Conservation (phyloP, 345 rosid species). For the Syzygium aromaticum region DNA sequence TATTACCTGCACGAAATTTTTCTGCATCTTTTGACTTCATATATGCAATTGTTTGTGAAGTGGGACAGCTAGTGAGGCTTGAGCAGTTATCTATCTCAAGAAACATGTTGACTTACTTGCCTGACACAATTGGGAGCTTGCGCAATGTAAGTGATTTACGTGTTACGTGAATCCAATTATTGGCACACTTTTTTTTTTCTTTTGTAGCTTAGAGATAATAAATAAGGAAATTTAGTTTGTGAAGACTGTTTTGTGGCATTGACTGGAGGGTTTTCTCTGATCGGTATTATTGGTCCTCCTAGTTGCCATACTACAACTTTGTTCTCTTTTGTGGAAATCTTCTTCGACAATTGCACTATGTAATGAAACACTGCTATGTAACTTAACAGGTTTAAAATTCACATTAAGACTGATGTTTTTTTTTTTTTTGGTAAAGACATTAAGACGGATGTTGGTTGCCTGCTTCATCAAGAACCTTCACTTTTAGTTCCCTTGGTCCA, state of each 20-base stretch:
- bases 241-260: neutral
- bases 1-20: neutral
- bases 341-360: neutral
- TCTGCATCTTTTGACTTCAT: neutral
- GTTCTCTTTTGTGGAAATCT: neutral
- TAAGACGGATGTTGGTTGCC: neutral
- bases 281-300: neutral
- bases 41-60: conserved; percentile 19
- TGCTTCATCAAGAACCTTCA: neutral
- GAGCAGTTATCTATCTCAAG: conserved; percentile 71
- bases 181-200: neutral
- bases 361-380: neutral
- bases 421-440: too few species aligned
- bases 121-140: conserved; percentile 90
- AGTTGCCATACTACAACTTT: neutral
- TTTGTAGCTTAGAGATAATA: neutral
- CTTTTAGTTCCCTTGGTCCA: neutral
- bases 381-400: neutral
- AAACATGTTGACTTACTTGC: conserved; percentile 63
- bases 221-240: neutral
- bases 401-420: neutral
- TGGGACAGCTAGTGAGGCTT: conserved; percentile 94
- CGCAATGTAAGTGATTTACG: conserved; percentile 61
- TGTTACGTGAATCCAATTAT: neutral
- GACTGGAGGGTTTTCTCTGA: neutral